Base-by-base conservation (phyloP, 306 rosid genomes). In the Quercus agrifolia region DNA sequence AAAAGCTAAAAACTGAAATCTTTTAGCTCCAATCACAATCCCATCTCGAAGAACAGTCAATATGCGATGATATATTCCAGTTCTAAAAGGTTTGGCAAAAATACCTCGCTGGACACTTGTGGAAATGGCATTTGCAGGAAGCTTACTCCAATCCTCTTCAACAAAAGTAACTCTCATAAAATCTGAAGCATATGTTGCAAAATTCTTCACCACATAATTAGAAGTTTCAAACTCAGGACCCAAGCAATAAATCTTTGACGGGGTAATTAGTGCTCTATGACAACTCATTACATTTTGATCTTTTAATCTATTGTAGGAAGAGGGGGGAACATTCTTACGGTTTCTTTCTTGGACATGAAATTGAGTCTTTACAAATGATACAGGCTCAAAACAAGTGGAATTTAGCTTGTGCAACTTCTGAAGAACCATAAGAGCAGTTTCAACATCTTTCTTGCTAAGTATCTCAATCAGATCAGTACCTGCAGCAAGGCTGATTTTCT, bases 141-240 rank as follows among this genome's bases (percentile, higher is more conserved):
- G 97, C 90, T 92, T 94, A 82, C 83, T 62, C 99, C 97, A 94
- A 82, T 94, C 90, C 87, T 94, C 97, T 74, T 94, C 99, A 52
- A 94, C 99, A 85, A 94, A 94, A 41, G 97, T 94, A 58, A 94
- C 77, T 80, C 99, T 92, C 86, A 94, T 80, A 82, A 94, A 92
- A 80, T 92, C 93, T 14, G 92, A 88, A 68, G 95, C 99, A 89
- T 82, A 82, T 17, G 78, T 0, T 5, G 97, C 88, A 80, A 91
- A 94, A 80, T 91, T 85, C 78, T 91, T 94, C 76, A 94, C 94
- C 72, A 94, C 97, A 81, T 92, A 94, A 77, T 94, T 94, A 56
- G 97, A 90, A 49, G 87, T 94, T 86, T 94, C 99, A 70, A 91
- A 92, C 87, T 94, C 99, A 30, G 99, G 99, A 38, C 99, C 97